Percentiles rank a stretch among this genome's conserved stretches.
Conservation (phyloP, 2,329 filamentous ascomycete species). For the Juglanconis oblonga region DNA sequence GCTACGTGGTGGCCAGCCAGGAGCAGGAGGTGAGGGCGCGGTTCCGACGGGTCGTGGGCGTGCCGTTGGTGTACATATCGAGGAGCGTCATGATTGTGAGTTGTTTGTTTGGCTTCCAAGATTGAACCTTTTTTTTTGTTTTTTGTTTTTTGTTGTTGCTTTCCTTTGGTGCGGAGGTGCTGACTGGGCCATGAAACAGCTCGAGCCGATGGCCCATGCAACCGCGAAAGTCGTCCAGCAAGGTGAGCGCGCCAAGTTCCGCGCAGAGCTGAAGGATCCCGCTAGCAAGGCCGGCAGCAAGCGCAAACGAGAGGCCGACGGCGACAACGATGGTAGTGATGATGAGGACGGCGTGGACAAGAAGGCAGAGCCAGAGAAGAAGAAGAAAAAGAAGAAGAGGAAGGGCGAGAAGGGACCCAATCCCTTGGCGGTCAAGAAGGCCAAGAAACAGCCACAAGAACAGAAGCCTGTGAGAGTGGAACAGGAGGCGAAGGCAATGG, state of each 20-base stretch:
- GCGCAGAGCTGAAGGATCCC: constrained; percentile 57
- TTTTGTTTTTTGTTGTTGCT: constrained; percentile 21
- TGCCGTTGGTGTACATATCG: constrained; percentile 76
- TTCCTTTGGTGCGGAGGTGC: constrained; percentile 15
- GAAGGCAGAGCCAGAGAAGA: constrained; percentile 26
- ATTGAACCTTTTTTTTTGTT: constrained; percentile 43
- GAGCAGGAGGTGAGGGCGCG: constrained; percentile 60
- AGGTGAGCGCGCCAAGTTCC: constrained; percentile 74
- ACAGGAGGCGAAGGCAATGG: constrained; percentile 17
- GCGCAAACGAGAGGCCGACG: constrained; percentile 45
- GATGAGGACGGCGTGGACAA: constrained; percentile 23
- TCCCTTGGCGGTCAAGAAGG: constrained; percentile 29
- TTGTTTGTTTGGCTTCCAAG: background rate
- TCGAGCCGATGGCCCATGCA: constrained; percentile 68
- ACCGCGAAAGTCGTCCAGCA: constrained; percentile 61
- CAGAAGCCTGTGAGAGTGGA: background rate
- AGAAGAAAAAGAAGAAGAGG: constrained; percentile 28
- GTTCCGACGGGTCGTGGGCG: constrained; percentile 66
- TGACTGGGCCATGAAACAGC: background rate
- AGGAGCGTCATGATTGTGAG: constrained; percentile 72
- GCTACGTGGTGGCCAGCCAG: constrained; percentile 76
- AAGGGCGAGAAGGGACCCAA: constrained; percentile 32
- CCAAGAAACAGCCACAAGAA: constrained; percentile 3
- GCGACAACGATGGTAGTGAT: constrained; percentile 35
- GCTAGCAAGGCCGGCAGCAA: constrained; percentile 33